These are phyloP conservation scores for Spiraea crenata DNA, from an alignment of 331 rosid genomes.

Conservation along the genomic window DNA sequence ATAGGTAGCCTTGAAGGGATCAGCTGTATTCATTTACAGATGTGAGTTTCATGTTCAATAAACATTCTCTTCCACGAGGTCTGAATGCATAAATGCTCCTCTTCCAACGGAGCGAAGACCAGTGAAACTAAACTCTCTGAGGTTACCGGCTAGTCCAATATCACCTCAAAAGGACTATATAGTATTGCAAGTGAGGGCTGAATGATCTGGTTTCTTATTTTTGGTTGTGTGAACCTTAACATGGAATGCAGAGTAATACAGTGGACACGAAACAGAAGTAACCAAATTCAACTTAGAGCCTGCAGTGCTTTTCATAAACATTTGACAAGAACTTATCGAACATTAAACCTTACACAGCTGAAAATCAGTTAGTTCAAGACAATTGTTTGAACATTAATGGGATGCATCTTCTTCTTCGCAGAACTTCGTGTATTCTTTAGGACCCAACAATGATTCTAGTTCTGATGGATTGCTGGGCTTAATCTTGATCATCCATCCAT, in stretches of 20 bases:
- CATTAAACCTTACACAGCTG: conserved; percentile 25
- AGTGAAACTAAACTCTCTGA: too few species aligned
- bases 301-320: conserved; percentile 19
- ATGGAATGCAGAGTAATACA: not conserved
- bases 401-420: conserved; percentile 90
- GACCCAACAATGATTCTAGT: conserved; percentile 60
- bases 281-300: conserved; percentile 6
- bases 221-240: not conserved
- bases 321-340: conserved; percentile 25
- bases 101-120: too few species aligned
- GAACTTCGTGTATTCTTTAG: conserved; percentile 74
- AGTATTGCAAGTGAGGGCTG: too few species aligned
- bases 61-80: too few species aligned
- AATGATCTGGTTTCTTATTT: too few species aligned
- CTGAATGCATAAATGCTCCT: too few species aligned
- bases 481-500: conserved; percentile 92
- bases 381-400: conserved; percentile 41
- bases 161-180: too few species aligned
- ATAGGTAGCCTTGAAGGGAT: too few species aligned
- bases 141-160: too few species aligned
- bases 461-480: conserved; percentile 71
- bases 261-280: conserved; percentile 16
- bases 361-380: conserved; percentile 33
- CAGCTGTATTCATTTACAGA: too few species aligned
- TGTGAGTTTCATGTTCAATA: too few species aligned